Conservation (phyloP, 192 early-diverging fungal species). For the Glomus cerebriforme region DNA sequence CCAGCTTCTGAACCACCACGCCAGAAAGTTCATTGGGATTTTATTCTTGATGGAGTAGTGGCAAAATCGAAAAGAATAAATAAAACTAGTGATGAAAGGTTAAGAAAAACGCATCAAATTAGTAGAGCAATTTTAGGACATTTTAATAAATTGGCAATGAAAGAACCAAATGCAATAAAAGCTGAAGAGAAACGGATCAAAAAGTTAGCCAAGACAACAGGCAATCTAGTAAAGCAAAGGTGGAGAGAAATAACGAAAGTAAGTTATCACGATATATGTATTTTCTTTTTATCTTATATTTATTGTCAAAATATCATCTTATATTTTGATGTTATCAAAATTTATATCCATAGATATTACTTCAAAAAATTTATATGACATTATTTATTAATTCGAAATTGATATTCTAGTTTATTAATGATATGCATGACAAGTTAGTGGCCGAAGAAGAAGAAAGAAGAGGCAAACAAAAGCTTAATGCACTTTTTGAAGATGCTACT, state of each 20-base stretch:
- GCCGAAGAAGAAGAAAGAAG: slow-evolving; percentile 20
- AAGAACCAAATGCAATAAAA: slow-evolving; percentile 48
- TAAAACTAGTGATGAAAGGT: slow-evolving; percentile 42
- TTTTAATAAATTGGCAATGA: slow-evolving; percentile 57
- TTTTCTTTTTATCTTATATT: neutral
- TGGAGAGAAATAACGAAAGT: slow-evolving; percentile 76
- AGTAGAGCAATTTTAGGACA: slow-evolving; percentile 55
- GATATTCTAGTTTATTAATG: slow-evolving; percentile 25
- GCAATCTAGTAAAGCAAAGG: slow-evolving; percentile 64
- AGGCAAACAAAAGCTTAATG: slow-evolving; percentile 36
- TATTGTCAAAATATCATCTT: slow-evolving; percentile 56
- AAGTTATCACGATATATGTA: slow-evolving; percentile 20
- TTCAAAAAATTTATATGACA: neutral
- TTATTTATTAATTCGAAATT: slow-evolving; percentile 11
- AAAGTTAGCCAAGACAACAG: slow-evolving; percentile 66
- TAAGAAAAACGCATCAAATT: slow-evolving; percentile 49
- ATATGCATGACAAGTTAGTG: slow-evolving; percentile 23
- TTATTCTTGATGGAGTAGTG: slow-evolving; percentile 45
- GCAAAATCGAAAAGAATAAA: slow-evolving; percentile 43
- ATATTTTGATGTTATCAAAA: slow-evolving; percentile 28
- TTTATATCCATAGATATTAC: slow-evolving; percentile 15
- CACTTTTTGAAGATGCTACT: slow-evolving; percentile 29
- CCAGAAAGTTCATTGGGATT: slow-evolving; percentile 46
- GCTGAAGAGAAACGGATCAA: slow-evolving; percentile 48
- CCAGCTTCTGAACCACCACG: slow-evolving; percentile 44